Conservation (phyloP, 768 basidiomycete species). For the Crassisporium funariophilum region DNA sequence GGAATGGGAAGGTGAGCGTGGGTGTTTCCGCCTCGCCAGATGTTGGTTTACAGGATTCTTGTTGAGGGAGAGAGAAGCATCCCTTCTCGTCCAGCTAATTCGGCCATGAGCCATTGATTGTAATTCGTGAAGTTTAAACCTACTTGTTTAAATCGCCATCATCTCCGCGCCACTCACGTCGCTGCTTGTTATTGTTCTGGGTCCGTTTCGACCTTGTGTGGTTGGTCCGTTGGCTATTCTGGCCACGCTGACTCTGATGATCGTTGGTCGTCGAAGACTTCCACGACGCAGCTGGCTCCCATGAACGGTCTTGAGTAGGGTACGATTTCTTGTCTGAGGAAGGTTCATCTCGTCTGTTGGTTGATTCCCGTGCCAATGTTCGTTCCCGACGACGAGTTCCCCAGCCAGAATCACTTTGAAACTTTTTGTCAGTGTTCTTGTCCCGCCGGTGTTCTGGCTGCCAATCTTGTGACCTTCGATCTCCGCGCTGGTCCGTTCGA, state of each 20-base stretch:
- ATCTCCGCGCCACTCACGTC: conserved; percentile 56
- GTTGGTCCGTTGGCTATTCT: conserved; percentile 38
- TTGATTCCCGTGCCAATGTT: conserved; percentile 33
- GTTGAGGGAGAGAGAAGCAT: conserved; percentile 43
- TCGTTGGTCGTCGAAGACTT: conserved; percentile 38
- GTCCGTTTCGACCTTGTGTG: conserved; percentile 35
- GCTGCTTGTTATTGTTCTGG: conserved; percentile 39
- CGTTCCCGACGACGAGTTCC: conserved; percentile 50
- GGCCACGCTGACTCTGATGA: conserved; percentile 41
- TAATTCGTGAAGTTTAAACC: conserved; percentile 21
- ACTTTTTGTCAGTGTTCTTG: conserved; percentile 34
- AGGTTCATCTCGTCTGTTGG: conserved; percentile 27
- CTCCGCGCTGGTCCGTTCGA: conserved; percentile 24
- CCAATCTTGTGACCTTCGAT: conserved; percentile 40
- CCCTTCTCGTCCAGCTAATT: conserved; percentile 68
- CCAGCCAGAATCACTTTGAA: conserved; percentile 56
- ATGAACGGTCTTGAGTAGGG: conserved; percentile 54
- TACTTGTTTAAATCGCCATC: conserved; percentile 80
- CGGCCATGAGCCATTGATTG: conserved; percentile 1
- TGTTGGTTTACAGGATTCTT: conserved; percentile 38
- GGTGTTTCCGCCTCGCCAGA: conserved; percentile 42
- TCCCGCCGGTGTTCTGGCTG: conserved; percentile 42
- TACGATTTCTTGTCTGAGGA: conserved; percentile 30
- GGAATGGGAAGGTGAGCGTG: conserved; percentile 56
- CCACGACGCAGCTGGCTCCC: conserved; percentile 77